A percentile compares a stretch with the other conserved stretches of the same genome.
Conservation (phyloP, 345 rosid species). For the Camelina sativa region DNA sequence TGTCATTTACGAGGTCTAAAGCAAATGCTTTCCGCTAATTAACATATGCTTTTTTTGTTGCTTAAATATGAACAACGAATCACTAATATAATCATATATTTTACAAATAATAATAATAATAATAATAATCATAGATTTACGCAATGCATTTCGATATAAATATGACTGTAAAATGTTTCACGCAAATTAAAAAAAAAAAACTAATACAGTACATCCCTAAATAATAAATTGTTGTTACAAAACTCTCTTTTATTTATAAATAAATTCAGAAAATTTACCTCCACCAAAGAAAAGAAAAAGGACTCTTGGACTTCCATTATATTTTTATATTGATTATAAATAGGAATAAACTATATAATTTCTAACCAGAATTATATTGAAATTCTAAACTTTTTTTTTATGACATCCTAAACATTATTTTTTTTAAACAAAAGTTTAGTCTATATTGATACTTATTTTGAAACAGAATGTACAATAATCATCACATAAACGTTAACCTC, state of each 20-base stretch:
- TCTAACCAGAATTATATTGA: background rate
- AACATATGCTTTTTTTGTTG: background rate
- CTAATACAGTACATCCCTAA: background rate
- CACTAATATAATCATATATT: background rate
- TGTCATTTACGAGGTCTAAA: conserved; percentile 22
- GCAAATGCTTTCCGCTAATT: background rate
- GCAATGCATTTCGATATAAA: background rate
- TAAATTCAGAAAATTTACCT: too few relatives aligned
- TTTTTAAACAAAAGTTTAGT: background rate
- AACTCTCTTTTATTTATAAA: too few relatives aligned
- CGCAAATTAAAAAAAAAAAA: too few relatives aligned
- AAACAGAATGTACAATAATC: background rate
- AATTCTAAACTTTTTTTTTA: background rate
- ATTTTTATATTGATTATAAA: background rate
- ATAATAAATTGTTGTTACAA: background rate
- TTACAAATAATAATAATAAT: too few relatives aligned
- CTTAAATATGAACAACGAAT: background rate
- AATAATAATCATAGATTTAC: background rate
- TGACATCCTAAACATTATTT: too few relatives aligned
- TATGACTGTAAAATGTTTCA: background rate
- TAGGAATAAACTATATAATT: background rate
- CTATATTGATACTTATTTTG: background rate
- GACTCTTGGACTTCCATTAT: background rate
- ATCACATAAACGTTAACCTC: background rate
- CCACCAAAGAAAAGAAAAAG: too few relatives aligned